phyloP scores from a whole-genome alignment of 306 rosid genomes.

The Citrullus mucosospermus region DNA sequence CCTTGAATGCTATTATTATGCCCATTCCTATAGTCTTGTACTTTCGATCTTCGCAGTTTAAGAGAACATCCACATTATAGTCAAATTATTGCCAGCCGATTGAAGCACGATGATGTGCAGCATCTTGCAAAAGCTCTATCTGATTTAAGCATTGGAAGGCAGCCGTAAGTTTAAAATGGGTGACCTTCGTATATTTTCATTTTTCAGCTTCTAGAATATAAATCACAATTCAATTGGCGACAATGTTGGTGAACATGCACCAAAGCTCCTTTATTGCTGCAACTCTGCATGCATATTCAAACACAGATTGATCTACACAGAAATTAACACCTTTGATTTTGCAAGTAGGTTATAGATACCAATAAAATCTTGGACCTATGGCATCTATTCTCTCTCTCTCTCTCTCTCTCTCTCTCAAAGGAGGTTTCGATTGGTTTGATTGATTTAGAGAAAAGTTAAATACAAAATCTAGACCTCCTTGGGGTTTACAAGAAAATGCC shows the following conservation, averaged over 20 bases:
- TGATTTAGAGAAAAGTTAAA: background rate
- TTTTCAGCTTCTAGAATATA: constrained; percentile 4
- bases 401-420: background rate
- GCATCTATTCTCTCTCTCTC: background rate
- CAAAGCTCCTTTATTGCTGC: background rate
- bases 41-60: constrained; percentile 39
- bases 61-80: constrained; percentile 69
- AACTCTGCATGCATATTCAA: background rate
- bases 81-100: constrained; percentile 43
- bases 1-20: background rate
- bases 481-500: background rate
- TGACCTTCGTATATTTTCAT: background rate
- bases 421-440: background rate
- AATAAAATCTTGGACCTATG: background rate
- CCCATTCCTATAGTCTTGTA: background rate
- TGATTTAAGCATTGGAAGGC: constrained; percentile 73
- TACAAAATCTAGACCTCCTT: background rate
- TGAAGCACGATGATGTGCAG: constrained; percentile 40
- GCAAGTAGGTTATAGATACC: background rate
- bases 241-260: background rate
- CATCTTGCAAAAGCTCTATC: constrained; percentile 62
- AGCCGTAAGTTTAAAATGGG: constrained; percentile 47
- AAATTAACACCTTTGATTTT: background rate
- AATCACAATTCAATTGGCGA: background rate
- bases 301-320: background rate